phyloP scores from a whole-genome alignment of 306 rosid species.

The Lablab purpureus region DNA sequence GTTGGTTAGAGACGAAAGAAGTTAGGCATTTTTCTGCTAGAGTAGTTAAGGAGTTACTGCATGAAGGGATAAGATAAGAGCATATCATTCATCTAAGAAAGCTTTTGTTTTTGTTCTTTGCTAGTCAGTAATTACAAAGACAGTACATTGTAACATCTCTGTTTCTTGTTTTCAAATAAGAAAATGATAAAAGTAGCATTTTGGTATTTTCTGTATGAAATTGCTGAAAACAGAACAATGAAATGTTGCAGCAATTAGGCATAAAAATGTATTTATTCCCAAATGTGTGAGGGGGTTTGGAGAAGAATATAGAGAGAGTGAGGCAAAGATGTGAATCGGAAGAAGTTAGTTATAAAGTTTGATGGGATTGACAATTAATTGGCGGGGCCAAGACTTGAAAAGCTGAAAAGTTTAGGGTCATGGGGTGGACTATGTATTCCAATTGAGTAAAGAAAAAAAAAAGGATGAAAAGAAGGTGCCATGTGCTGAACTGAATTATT shows the following conservation, averaged over 20 bases:
- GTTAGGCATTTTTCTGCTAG: slow-evolving; percentile 34
- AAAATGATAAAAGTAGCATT: background rate
- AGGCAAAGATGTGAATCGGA: slow-evolving; percentile 51
- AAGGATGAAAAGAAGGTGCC: slow-evolving; percentile 44
- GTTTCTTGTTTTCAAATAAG: background rate
- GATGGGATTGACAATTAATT: slow-evolving; percentile 52
- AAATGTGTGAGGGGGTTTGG: background rate
- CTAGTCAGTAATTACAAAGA: background rate
- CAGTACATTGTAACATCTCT: background rate
- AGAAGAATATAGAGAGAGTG: background rate
- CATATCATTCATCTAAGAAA: background rate
- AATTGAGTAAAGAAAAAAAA: slow-evolving; percentile 38
- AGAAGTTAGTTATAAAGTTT: slow-evolving; percentile 57
- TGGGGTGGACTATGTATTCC: slow-evolving; percentile 47
- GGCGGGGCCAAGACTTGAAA: slow-evolving; percentile 54
- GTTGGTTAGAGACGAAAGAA: slow-evolving; percentile 19
- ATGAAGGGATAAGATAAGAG: slow-evolving; percentile 18
- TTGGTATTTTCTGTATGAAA: background rate
- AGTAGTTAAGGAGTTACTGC: slow-evolving; percentile 29
- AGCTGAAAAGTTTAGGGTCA: slow-evolving; percentile 53
- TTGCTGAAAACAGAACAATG: background rate
- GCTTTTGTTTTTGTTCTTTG: background rate
- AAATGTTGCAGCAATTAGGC: background rate
- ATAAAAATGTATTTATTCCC: background rate
- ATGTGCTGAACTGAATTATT: slow-evolving; percentile 80